Evolutionary conservation across 345 rosid species (phyloP).

Genomic region (Citrus sinensis): DVS_A1.0 CM039169.1:21433001-21433500

Average conservation of each 20-base stretch:
- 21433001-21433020: conserved; percentile 30
- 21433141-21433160: not conserved
- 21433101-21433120: not conserved
- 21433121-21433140: not conserved
- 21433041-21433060: not conserved
- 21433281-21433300: not conserved
- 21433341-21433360: not conserved
- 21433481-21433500: not conserved
- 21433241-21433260: not conserved
- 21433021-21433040: not conserved
- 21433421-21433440: not conserved
- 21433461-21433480: not conserved
- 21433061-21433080: not conserved
- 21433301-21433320: not conserved
- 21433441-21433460: not conserved
- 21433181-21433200: not conserved
- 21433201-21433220: not conserved
- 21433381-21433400: not conserved
- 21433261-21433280: not conserved
- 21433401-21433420: no score
- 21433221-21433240: not conserved
- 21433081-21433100: not conserved
- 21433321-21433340: not conserved
- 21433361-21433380: not conserved
- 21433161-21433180: not conserved